Evolutionary conservation across 192 early-diverging fungal species (phyloP).

Genomic region (Coemansia umbellata): DNA sequence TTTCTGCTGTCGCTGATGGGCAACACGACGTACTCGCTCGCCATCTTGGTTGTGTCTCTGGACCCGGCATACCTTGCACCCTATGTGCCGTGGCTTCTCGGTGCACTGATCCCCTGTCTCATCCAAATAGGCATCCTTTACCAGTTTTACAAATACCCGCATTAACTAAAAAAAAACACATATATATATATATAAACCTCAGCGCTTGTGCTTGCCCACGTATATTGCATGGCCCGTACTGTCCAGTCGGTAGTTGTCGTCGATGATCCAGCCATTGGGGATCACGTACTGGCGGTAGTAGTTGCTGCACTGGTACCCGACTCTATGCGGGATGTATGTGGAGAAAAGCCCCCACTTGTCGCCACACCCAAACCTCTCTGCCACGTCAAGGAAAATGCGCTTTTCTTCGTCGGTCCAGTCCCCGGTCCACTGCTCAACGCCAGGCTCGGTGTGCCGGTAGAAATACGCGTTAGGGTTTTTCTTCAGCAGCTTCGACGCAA

Average conservation of each 20-base stretch:
- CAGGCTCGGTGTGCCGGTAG: slow-evolving; percentile 72
- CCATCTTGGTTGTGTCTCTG: slow-evolving; percentile 73
- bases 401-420: slow-evolving; percentile 70
- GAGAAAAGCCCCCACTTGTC: slow-evolving; percentile 52
- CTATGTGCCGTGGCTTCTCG: slow-evolving; percentile 73
- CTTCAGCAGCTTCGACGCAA: slow-evolving; percentile 62
- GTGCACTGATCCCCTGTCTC: slow-evolving; percentile 66
- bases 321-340: slow-evolving; percentile 38
- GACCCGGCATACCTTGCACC: slow-evolving; percentile 61
- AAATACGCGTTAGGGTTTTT: slow-evolving; percentile 78
- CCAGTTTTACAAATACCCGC: slow-evolving; percentile 61
- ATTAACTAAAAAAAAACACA: too few species aligned
- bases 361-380: slow-evolving; percentile 35
- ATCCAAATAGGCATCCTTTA: slow-evolving; percentile 75
- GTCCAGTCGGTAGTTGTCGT: slow-evolving; percentile 45
- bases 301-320: slow-evolving; percentile 54
- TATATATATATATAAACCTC: background rate
- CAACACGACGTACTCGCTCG: slow-evolving; percentile 61
- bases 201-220: slow-evolving; percentile 42
- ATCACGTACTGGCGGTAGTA: slow-evolving; percentile 51
- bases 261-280: slow-evolving; percentile 44
- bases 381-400: slow-evolving; percentile 55
- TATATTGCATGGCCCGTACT: slow-evolving; percentile 36
- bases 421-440: slow-evolving; percentile 68
- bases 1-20: slow-evolving; percentile 76